Evolutionary conservation across 208 protist species (phyloP), one percentile per base, ranked within the genome.

Genomic region (Trypanosoma caninum): DNA sequence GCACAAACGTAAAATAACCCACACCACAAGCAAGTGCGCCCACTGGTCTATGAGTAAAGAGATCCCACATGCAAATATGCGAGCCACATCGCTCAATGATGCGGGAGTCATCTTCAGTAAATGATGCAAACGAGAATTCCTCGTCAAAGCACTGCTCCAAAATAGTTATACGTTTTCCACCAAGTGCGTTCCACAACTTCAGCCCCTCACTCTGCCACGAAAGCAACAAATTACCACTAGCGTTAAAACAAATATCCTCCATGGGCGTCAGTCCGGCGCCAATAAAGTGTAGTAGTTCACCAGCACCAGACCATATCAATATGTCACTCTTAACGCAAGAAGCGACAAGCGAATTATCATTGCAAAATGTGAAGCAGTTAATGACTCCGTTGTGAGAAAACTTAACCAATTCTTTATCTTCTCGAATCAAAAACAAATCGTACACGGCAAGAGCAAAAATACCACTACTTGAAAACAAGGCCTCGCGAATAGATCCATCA

Each of bases 201-300:
- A 86, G 28, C 30, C 64, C 63, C 42, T 80, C 75, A 51, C 53
- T 50, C 50, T 90, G 80, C 53, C 73, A 57, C n/a, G 77, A 78
- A 33, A 86, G 52, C 9, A 90, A 73, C 38, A 77, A 64, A 7
- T 73, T 57, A 28, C 84, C 84, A 50, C 51, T 82, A 10, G 67
- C 41, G 60, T 82, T 79, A 69, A 95, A 81, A 58, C 59, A 53
- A 50, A 92, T 58, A 42, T 58, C 63, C 18, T 78, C 74, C 53
- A 95, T 58, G 20, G 83, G 78, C 54, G 75, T 85, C 18, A 74
- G 35, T 8, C 80, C 80, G 4, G 67, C 34, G 45, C 77, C 74
- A 13, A 91, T 64, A 18, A 75, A 54, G 58, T 94, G 82, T 38
- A 94, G 73, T 35, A 94, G 67, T 30, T 84, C 72, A 16, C 87